phyloP scores from a whole-genome alignment of 805 yeast genomes.

The Zygosaccharomyces bailii region DNA sequence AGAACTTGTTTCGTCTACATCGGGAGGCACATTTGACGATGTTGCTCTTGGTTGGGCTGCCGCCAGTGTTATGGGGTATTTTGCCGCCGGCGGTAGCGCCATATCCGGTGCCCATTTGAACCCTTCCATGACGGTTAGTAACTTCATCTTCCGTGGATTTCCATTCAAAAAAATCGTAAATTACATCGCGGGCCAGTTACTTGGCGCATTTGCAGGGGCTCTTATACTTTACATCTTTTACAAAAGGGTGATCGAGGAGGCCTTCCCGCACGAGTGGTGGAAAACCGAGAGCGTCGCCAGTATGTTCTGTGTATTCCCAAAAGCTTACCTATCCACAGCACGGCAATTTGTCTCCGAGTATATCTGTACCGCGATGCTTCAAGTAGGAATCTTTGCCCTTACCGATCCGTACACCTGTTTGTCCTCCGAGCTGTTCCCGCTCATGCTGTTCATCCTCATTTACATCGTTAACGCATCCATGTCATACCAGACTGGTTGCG shows the following conservation, averaged over 20 bases:
- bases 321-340: slow-evolving; percentile 38
- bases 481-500: slow-evolving; percentile 54
- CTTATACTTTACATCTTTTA: slow-evolving; percentile 45
- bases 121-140: slow-evolving; percentile 49
- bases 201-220: slow-evolving; percentile 50
- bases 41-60: slow-evolving; percentile 52
- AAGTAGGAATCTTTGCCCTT: slow-evolving; percentile 47
- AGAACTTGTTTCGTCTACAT: slow-evolving; percentile 22
- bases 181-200: slow-evolving; percentile 45
- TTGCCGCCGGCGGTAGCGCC: slow-evolving; percentile 47
- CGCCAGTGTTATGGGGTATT: slow-evolving; percentile 51
- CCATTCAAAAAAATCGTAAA: slow-evolving; percentile 47
- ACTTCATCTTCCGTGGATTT: slow-evolving; percentile 49
- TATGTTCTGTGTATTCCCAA: slow-evolving; percentile 47
- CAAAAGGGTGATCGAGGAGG: slow-evolving; percentile 35
- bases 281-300: slow-evolving; percentile 38
- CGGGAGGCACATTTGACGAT: slow-evolving; percentile 42
- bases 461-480: slow-evolving; percentile 46
- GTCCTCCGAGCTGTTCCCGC: slow-evolving; percentile 45
- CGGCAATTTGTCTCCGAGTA: slow-evolving; percentile 50
- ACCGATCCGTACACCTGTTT: slow-evolving; percentile 50
- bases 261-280: slow-evolving; percentile 29
- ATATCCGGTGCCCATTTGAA: slow-evolving; percentile 58
- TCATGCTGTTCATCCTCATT: slow-evolving; percentile 45
- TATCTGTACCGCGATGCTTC: slow-evolving; percentile 44